Percentiles rank a stretch among this genome's conserved stretches.
These are phyloP conservation scores for Akanthomyces muscarius DNA, from an alignment of 2,329 filamentous ascomycete species.

Conservation along the genomic window DNA sequence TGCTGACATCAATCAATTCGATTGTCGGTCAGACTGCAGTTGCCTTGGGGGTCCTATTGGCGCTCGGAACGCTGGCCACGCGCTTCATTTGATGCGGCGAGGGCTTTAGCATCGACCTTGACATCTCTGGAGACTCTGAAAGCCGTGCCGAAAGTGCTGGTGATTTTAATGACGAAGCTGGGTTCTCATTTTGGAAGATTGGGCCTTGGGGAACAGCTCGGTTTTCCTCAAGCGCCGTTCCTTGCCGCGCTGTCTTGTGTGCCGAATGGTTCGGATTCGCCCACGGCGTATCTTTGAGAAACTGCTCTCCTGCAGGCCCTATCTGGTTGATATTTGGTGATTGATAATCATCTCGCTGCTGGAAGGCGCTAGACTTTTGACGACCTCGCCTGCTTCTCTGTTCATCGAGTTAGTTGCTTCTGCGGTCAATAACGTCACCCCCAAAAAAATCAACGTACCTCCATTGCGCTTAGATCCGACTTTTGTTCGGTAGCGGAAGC, in stretches of 20 bases:
- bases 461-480: constrained; percentile 84
- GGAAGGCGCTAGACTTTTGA: constrained; percentile 35
- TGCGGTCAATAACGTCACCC: background rate
- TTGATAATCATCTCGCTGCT: constrained; percentile 46
- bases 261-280: constrained; percentile 81
- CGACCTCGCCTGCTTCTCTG: constrained; percentile 34
- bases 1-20: constrained; percentile 13
- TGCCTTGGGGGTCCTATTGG: constrained; percentile 33
- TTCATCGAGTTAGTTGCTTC: constrained; percentile 10
- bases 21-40: constrained; percentile 29
- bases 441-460: constrained; percentile 47
- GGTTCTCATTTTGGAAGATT: constrained; percentile 13
- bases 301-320: constrained; percentile 74
- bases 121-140: constrained; percentile 43
- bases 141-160: constrained; percentile 26
- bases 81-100: constrained; percentile 32
- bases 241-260: constrained; percentile 49
- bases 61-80: constrained; percentile 28
- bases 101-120: constrained; percentile 34
- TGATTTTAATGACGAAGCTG: constrained; percentile 21
- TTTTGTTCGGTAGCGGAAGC: constrained; percentile 72
- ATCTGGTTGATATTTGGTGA: constrained; percentile 46
- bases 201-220: constrained; percentile 12
- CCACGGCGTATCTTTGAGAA: constrained; percentile 87
- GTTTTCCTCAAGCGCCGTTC: constrained; percentile 14